Percentiles rank a stretch among this genome's conserved stretches.
These are phyloP conservation scores for Conticribra weissflogii DNA, from an alignment of 108 stramenopile genomes.

Conservation along the genomic window DNA sequence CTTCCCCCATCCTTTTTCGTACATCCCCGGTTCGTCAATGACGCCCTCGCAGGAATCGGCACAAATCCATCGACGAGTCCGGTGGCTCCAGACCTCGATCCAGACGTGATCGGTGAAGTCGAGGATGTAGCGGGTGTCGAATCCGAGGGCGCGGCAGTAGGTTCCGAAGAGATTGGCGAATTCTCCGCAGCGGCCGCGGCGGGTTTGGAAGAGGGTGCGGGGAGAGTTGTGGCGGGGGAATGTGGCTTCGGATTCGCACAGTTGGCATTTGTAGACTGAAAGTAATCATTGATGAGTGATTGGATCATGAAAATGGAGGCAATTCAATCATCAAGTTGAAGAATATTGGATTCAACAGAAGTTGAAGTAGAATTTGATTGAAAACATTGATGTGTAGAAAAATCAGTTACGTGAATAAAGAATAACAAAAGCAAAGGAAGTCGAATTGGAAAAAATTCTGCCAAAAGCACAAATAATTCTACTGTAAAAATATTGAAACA, in stretches of 20 bases:
- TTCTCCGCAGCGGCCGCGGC: conserved; percentile 95
- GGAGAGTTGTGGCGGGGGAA: conserved; percentile 95
- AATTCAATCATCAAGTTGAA: too few relatives aligned
- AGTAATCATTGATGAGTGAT: too few relatives aligned
- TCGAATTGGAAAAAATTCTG: too few relatives aligned
- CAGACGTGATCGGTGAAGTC: conserved; percentile 99
- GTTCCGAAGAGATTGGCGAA: conserved; percentile 96
- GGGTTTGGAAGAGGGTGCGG: conserved; percentile 75
- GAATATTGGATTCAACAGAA: neutral
- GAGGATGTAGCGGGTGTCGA: conserved; percentile 90
- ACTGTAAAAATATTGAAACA: neutral
- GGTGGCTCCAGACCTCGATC: conserved; percentile 84
- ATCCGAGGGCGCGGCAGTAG: conserved; percentile 83
- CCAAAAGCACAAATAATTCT: neutral
- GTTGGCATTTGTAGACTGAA: conserved; percentile 66
- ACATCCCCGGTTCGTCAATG: conserved; percentile 93
- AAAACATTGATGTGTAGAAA: neutral
- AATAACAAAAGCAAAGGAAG: neutral
- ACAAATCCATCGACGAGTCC: conserved; percentile 82
- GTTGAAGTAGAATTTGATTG: neutral
- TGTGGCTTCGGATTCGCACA: conserved; percentile 75
- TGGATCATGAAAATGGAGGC: too few relatives aligned
- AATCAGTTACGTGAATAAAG: neutral
- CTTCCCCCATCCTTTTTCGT: conserved; percentile 98
- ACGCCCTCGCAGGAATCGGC: conserved; percentile 94